Conservation (phyloP, 75 land plant genomes). For the Pseudotsuga menziesii region DNA sequence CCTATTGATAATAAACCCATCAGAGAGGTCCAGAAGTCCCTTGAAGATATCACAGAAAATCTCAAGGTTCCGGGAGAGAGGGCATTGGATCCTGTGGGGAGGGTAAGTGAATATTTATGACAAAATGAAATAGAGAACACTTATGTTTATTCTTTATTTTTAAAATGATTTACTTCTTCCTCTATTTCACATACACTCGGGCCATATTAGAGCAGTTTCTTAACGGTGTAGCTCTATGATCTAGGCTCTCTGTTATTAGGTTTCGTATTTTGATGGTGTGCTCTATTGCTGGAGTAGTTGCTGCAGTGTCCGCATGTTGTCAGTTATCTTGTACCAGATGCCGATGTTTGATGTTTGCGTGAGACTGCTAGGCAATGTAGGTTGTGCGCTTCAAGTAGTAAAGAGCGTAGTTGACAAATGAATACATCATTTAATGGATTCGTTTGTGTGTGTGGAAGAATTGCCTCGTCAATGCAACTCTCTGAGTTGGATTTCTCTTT, state of each 20-base stretch:
- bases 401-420: not conserved
- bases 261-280: too few species aligned
- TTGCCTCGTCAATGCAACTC: not conserved
- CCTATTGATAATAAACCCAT: slow-evolving; percentile 92
- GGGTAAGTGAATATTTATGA: slow-evolving; percentile 37
- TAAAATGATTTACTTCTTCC: not conserved
- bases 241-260: not conserved
- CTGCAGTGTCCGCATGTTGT: not conserved
- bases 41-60: slow-evolving; percentile 88
- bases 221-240: not conserved
- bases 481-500: not conserved
- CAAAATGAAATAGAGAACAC: not conserved
- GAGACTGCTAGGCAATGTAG: not conserved
- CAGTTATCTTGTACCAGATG: not conserved
- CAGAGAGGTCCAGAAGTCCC: slow-evolving; percentile 94
- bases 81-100: slow-evolving; percentile 76
- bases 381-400: not conserved
- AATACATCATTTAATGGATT: not conserved
- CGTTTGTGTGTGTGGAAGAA: not conserved
- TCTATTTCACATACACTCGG: not conserved
- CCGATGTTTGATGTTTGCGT: not conserved
- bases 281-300: not conserved
- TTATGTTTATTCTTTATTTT: not conserved
- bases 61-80: slow-evolving; percentile 83
- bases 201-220: not conserved